Base-by-base conservation (phyloP, 768 basidiomycete species). In the Suillus lakei region DNA sequence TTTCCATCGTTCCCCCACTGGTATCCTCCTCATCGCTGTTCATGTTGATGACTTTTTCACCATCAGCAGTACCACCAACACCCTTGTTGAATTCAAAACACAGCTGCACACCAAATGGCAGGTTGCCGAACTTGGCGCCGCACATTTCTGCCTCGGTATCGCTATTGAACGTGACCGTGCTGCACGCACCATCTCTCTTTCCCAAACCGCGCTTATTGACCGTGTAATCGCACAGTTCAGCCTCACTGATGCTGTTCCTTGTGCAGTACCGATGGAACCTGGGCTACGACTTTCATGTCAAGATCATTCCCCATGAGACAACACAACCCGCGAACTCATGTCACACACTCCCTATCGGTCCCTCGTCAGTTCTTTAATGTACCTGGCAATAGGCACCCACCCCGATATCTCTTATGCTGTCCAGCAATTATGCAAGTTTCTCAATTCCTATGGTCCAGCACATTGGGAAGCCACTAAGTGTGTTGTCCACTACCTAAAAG, bases 351-450 rank as follows among this genome's bases (percentile, higher is more conserved):
- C 13, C 1, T 39, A 39, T 39, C 5, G 38, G 12, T 39, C 13
- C 0, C 38, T 65, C 5, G 30, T 60, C 48, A 75, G 76, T 4
- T 64, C 70, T 13, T 64, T 79, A 1, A 72, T 74, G 62, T 79
- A 81, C 60, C 66, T 74, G 5, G 55, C 69, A 23, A 63, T 75
- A 3, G 69, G 64, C 13, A 77, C 77, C 4, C 65, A 67, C 4
- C 76, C 74, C 2, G 76, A 80, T 64, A 74, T 80, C 36, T 44
- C 71, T 1, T 78, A 69, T 67, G 71, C 76, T 10, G 73, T 77
- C 21, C 38, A 39, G 15, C 38, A 39, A 39, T 13, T 39, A 10
- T 39, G 38, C 2, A 64, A 66, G 9, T 63, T 68, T 26, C 64
- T 69, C 63, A n/a, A 61, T 3, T 46, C 5, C 58, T 65, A 63